These are phyloP conservation scores for Persicaria maculosa DNA, from an alignment of 148 eudicot genomes.

Conservation along the genomic window DNA sequence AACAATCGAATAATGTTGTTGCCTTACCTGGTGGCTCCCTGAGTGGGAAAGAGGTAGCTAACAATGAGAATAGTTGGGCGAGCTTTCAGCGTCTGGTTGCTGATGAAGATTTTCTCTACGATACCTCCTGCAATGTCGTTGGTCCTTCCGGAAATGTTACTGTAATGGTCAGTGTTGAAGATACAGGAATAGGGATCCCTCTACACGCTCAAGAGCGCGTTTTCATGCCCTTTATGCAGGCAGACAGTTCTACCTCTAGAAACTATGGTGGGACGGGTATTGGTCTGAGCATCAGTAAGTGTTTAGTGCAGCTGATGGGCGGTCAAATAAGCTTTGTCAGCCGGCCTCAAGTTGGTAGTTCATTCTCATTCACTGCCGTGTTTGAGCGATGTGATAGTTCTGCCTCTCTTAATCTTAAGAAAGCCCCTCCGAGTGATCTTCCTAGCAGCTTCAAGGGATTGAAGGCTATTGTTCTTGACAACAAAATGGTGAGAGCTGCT, in stretches of 20 bases:
- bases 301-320: conserved; percentile 70
- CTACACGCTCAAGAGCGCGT: conserved; percentile 52
- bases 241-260: conserved; percentile 72
- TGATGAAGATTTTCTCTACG: conserved; percentile 26
- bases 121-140: conserved; percentile 11
- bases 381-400: conserved; percentile 30
- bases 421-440: conserved; percentile 30
- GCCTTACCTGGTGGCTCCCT: conserved; percentile 15
- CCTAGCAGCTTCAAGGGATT: conserved; percentile 42
- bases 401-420: conserved; percentile 19
- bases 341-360: conserved; percentile 56
- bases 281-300: conserved; percentile 66
- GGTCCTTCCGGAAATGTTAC: conserved; percentile 28
- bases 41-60: conserved; percentile 4
- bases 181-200: conserved; percentile 72
- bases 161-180: conserved; percentile 52
- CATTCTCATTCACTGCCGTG: conserved; percentile 49
- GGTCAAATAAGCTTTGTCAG: conserved; percentile 59
- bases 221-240: conserved; percentile 72
- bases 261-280: conserved; percentile 73
- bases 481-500: conserved; percentile 51
- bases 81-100: conserved; percentile 29
- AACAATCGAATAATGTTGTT: conserved; percentile 20
- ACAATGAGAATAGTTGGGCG: conserved; percentile 26
- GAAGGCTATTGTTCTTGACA: conserved; percentile 50